These are phyloP conservation scores for Aspergillus carbonarius DNA, from an alignment of 2,329 filamentous ascomycete genomes.

Conservation along the genomic window DNA sequence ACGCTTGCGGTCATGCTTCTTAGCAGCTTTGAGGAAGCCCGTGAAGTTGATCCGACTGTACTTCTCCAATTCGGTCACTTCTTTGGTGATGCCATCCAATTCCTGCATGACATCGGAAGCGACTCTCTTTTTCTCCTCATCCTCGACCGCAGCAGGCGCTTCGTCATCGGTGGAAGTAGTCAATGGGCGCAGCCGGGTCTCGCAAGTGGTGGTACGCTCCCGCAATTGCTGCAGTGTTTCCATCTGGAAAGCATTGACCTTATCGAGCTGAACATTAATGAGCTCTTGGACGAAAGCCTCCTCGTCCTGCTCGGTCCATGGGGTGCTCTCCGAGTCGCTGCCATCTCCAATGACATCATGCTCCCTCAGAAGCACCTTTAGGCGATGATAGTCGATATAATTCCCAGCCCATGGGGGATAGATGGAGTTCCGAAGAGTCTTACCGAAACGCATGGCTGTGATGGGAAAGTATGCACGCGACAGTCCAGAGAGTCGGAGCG, in stretches of 20 bases:
- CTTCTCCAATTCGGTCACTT: slow-evolving; percentile 89
- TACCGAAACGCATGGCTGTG: slow-evolving; percentile 80
- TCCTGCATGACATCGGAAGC: slow-evolving; percentile 73
- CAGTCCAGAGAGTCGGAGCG: background rate
- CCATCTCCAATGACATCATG: slow-evolving; percentile 54
- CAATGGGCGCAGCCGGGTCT: slow-evolving; percentile 62
- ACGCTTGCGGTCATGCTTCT: slow-evolving; percentile 96
- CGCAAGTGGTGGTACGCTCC: slow-evolving; percentile 72
- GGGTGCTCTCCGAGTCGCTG: slow-evolving; percentile 55
- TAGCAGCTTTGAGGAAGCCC: slow-evolving; percentile 94
- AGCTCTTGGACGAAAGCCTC: slow-evolving; percentile 91
- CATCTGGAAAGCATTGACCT: slow-evolving; percentile 86
- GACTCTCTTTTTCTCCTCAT: slow-evolving; percentile 49
- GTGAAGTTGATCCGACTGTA: slow-evolving; percentile 97
- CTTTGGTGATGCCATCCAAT: slow-evolving; percentile 82
- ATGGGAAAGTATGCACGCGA: background rate
- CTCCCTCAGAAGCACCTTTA: slow-evolving; percentile 86
- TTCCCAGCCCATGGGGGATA: slow-evolving; percentile 88
- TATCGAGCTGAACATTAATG: slow-evolving; percentile 90
- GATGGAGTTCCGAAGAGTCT: slow-evolving; percentile 74
- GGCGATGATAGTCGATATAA: slow-evolving; percentile 93
- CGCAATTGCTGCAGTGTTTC: slow-evolving; percentile 77
- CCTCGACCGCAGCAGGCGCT: slow-evolving; percentile 33
- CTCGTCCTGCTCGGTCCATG: slow-evolving; percentile 93
- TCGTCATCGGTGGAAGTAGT: slow-evolving; percentile 40